Evolutionary conservation across 352 stramenopile genomes (phyloP).

Genomic region (Pythium folliculosum): DNA sequence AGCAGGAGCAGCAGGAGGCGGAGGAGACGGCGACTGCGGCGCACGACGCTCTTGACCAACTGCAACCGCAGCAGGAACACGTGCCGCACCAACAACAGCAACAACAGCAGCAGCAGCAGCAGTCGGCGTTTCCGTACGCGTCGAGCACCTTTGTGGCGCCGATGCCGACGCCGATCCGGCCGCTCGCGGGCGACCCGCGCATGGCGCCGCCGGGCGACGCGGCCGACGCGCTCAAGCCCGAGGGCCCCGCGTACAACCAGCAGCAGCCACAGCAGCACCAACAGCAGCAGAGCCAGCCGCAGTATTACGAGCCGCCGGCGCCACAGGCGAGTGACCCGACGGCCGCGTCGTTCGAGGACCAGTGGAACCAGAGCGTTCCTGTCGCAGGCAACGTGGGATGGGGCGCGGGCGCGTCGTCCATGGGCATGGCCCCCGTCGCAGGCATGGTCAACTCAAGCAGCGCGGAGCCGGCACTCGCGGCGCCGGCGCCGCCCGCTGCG

Average conservation of each 20-base stretch:
- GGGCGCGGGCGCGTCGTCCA: constrained; percentile 12
- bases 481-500: neutral
- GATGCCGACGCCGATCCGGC: constrained; percentile 73
- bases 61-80: constrained; percentile 2
- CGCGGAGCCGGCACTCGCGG: neutral
- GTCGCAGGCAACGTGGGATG: constrained; percentile 14
- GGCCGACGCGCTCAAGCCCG: constrained; percentile 17
- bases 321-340: constrained; percentile 34
- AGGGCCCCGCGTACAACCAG: neutral
- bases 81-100: neutral
- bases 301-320: constrained; percentile 14
- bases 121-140: constrained; percentile 58
- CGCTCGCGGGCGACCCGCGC: constrained; percentile 66
- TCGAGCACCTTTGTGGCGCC: constrained; percentile 67
- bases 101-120: neutral
- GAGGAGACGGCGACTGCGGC: no score
- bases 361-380: constrained; percentile 40
- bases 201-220: constrained; percentile 27
- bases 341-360: constrained; percentile 35
- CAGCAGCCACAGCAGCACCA: neutral
- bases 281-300: constrained; percentile 5
- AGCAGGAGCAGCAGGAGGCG: no score
- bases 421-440: constrained; percentile 11
- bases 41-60: neutral
- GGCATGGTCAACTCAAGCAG: neutral